phyloP scores from a whole-genome alignment of 169 alveolate species.

The Eimeria necatrix region DNA sequence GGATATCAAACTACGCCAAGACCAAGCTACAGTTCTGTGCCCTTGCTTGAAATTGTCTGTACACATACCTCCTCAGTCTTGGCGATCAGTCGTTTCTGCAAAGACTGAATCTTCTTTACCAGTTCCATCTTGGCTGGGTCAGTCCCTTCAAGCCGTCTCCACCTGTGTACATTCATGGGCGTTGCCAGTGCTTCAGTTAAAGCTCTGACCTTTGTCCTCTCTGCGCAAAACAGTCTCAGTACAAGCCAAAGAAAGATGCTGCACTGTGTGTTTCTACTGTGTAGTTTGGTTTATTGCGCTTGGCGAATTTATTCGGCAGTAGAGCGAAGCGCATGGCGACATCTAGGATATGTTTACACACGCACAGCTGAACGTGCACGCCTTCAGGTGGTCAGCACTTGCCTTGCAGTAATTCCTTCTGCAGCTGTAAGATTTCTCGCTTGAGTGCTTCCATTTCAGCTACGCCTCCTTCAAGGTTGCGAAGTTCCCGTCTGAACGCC shows the following conservation, averaged over 20 bases:
- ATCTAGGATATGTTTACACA: too few relatives aligned
- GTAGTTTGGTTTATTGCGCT: too few relatives aligned
- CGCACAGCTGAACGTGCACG: too few relatives aligned
- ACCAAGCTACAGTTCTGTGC: too few relatives aligned
- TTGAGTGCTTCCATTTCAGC: slow-evolving; percentile 83
- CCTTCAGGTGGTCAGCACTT: too few relatives aligned
- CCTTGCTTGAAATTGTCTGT: neutral
- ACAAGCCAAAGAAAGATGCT: neutral
- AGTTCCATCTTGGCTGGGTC: slow-evolving; percentile 95
- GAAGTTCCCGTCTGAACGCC: slow-evolving; percentile 89
- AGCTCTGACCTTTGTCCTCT: slow-evolving; percentile 94
- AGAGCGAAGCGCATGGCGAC: too few relatives aligned
- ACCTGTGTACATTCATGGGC: slow-evolving; percentile 96
- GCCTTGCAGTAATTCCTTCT: slow-evolving; percentile 85
- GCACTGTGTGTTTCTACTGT: too few relatives aligned
- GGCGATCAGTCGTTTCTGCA: slow-evolving; percentile 95
- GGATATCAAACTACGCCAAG: neutral
- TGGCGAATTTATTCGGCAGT: too few relatives aligned
- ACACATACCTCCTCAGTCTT: slow-evolving; percentile 95
- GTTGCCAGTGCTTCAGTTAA: slow-evolving; percentile 95
- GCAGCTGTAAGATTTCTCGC: slow-evolving; percentile 83
- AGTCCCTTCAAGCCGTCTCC: slow-evolving; percentile 96
- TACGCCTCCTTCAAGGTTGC: slow-evolving; percentile 84
- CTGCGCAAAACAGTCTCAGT: slow-evolving; percentile 78
- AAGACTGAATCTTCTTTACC: slow-evolving; percentile 92